A percentile compares a stretch with the other conserved stretches of the same genome.
phyloP scores from a whole-genome alignment of 345 rosid species.

The Eucalyptus regnans region DNA sequence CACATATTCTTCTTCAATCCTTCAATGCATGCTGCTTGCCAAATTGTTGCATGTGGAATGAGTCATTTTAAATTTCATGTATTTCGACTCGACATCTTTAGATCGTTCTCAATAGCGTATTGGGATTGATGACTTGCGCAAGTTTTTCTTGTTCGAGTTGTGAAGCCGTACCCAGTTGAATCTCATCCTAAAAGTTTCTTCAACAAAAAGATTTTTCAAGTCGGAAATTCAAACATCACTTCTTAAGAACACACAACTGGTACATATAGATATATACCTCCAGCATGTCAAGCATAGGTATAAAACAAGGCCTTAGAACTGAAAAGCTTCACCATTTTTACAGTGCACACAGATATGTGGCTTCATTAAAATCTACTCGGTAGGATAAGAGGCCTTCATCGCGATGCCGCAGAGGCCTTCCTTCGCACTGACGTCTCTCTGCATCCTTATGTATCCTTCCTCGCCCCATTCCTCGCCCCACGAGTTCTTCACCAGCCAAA shows the following conservation, averaged over 20 bases:
- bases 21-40: background rate
- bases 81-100: background rate
- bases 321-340: no score
- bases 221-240: background rate
- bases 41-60: background rate
- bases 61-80: background rate
- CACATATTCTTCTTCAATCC: background rate
- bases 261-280: no score
- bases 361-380: background rate
- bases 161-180: background rate
- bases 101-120: background rate
- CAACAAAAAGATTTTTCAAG: background rate
- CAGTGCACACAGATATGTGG: no score
- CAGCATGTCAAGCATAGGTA: no score
- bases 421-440: background rate
- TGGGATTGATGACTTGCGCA: background rate
- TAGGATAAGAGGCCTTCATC: slow-evolving; percentile 23
- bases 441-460: slow-evolving; percentile 22
- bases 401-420: slow-evolving; percentile 31
- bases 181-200: background rate
- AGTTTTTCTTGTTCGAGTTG: background rate
- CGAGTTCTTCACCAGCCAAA: slow-evolving; percentile 36
- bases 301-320: no score
- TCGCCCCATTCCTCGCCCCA: slow-evolving; percentile 37
- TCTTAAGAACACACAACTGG: background rate